Evolutionary conservation across 495 filamentous ascomycete species (phyloP).

Genomic region (Delitschia confertaspora): DNA sequence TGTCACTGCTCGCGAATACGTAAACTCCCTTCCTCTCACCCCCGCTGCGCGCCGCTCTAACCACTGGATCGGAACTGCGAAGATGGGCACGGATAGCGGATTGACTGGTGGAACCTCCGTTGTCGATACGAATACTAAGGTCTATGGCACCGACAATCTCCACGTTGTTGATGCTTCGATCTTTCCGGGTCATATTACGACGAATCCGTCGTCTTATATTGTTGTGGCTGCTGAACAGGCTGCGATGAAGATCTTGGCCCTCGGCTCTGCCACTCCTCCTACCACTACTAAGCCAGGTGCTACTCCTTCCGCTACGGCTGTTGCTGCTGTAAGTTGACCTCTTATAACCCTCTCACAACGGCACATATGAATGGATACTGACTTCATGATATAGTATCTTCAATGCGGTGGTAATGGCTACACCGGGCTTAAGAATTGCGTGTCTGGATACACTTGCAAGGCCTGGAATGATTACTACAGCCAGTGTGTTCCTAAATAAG

Average conservation of each 20-base stretch:
- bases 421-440: constrained; percentile 35
- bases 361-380: constrained; percentile 3
- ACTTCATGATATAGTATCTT: constrained; percentile 16
- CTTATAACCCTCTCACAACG: not conserved
- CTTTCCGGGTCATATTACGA: constrained; percentile 49
- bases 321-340: not conserved
- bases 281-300: not conserved
- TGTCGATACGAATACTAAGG: constrained; percentile 60
- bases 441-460: constrained; percentile 32
- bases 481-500: too few relatives aligned
- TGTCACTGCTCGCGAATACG: constrained; percentile 45
- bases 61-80: constrained; percentile 60
- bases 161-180: constrained; percentile 56
- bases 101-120: constrained; percentile 55
- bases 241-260: constrained; percentile 44
- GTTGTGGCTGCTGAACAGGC: constrained; percentile 52
- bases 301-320: not conserved
- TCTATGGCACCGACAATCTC: constrained; percentile 64
- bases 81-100: constrained; percentile 61
- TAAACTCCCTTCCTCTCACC: constrained; percentile 45
- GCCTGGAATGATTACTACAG: constrained; percentile 34
- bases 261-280: constrained; percentile 27
- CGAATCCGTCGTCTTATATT: constrained; percentile 53
- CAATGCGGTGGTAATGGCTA: constrained; percentile 43
- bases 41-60: constrained; percentile 46